These are phyloP conservation scores for Eucalyptus leucophloia DNA, from an alignment of 345 rosid genomes.

Conservation along the genomic window DNA sequence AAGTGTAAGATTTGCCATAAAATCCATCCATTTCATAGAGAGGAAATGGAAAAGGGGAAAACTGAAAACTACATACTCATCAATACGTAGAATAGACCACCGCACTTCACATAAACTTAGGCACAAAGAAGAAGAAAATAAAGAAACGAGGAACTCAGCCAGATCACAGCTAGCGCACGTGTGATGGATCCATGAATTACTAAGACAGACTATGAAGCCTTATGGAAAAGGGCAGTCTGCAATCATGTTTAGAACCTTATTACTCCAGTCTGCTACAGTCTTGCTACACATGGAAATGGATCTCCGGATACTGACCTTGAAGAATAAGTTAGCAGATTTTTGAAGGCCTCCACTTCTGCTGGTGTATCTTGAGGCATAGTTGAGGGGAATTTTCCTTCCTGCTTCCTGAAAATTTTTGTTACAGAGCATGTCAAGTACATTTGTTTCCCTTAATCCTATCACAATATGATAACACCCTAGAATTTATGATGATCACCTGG, in stretches of 20 bases:
- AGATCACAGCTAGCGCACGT: not conserved
- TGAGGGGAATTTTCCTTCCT: conserved; percentile 92
- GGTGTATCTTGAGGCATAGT: conserved; percentile 85
- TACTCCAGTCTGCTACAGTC: not conserved
- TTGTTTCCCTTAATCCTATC: not conserved
- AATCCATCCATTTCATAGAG: not conserved
- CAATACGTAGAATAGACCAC: not conserved
- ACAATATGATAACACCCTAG: not conserved
- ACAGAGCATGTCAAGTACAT: not conserved
- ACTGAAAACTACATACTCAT: not conserved
- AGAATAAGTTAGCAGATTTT: conserved; percentile 86
- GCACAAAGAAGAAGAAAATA: not conserved
- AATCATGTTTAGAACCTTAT: not conserved
- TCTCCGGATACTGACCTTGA: conserved; percentile 39
- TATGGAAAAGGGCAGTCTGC: not conserved
- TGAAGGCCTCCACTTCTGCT: conserved; percentile 76
- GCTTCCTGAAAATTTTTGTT: conserved; percentile 75
- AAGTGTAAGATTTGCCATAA: not conserved
- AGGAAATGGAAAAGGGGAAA: not conserved
- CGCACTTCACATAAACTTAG: not conserved
- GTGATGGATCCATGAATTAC: not conserved
- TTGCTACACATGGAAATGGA: not conserved
- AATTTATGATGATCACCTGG: conserved; percentile 17
- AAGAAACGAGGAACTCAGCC: not conserved
- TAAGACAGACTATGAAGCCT: not conserved